Conservation (phyloP, 306 rosid species). For the Benincasa hispida region DNA sequence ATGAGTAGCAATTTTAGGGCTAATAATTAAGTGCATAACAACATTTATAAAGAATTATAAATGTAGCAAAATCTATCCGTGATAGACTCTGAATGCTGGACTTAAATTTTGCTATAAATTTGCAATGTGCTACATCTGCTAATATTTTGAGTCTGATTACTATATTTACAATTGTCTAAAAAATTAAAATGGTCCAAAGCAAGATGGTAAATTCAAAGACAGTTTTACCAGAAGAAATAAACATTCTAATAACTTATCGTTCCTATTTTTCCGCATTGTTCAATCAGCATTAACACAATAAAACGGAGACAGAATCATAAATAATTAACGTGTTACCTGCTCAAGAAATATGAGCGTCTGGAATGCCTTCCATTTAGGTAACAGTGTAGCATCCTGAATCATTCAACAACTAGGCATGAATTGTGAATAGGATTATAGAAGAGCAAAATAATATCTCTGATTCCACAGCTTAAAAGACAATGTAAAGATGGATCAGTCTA, state of each 20-base stretch:
- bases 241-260: not conserved
- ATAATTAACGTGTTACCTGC: conserved; percentile 40
- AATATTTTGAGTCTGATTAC: too few species aligned
- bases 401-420: conserved; percentile 7
- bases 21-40: too few species aligned
- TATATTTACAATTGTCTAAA: too few species aligned
- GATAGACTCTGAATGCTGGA: too few species aligned
- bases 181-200: not conserved
- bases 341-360: conserved; percentile 72
- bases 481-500: not conserved
- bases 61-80: too few species aligned
- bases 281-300: not conserved
- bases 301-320: not conserved
- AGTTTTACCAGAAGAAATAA: not conserved
- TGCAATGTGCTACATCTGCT: too few species aligned
- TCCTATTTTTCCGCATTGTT: not conserved
- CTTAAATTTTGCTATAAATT: too few species aligned
- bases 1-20: too few species aligned
- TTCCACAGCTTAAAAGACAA: not conserved
- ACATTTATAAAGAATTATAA: too few species aligned
- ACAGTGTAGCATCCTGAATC: conserved; percentile 66
- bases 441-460: not conserved
- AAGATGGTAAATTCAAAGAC: not conserved
- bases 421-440: not conserved
- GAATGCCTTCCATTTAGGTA: conserved; percentile 86